Evolutionary conservation across 164 flowering plant species (phyloP).

Genomic region (Saururus chinensis): DNA sequence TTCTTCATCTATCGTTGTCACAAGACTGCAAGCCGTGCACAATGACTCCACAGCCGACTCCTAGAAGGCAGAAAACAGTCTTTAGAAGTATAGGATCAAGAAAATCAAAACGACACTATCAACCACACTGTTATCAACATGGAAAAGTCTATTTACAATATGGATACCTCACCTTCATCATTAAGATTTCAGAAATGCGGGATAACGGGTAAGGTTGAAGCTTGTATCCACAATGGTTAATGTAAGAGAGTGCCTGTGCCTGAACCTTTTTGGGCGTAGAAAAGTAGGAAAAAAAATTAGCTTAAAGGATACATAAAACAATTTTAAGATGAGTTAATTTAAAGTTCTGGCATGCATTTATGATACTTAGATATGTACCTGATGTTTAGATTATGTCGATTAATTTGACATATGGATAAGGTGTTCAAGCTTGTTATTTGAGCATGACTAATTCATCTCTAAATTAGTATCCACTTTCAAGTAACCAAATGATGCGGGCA

Average conservation of each 20-base stretch:
- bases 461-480: not conserved
- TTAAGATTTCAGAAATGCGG: conserved; percentile 46
- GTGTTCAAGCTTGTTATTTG: not conserved
- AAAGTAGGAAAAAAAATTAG: not conserved
- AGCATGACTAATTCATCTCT: not conserved
- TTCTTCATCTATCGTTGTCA: conserved; percentile 35
- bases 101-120: not conserved
- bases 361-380: no score
- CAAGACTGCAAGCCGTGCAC: conserved; percentile 70
- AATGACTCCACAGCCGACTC: conserved; percentile 66
- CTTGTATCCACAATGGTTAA: conserved; percentile 70
- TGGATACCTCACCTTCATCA: conserved; percentile 46
- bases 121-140: not conserved
- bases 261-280: conserved; percentile 34
- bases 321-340: no score
- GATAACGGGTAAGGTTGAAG: conserved; percentile 69
- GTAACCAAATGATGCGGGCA: not conserved
- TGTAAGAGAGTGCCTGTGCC: conserved; percentile 39
- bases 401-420: not conserved
- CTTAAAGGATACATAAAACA: not conserved
- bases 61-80: conserved; percentile 21
- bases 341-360: not conserved
- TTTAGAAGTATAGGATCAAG: not conserved
- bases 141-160: not conserved
- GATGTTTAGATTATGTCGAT: not conserved